Base-by-base conservation (phyloP, 2,329 filamentous ascomycete genomes). In the Trichoderma koningiopsis region DNA sequence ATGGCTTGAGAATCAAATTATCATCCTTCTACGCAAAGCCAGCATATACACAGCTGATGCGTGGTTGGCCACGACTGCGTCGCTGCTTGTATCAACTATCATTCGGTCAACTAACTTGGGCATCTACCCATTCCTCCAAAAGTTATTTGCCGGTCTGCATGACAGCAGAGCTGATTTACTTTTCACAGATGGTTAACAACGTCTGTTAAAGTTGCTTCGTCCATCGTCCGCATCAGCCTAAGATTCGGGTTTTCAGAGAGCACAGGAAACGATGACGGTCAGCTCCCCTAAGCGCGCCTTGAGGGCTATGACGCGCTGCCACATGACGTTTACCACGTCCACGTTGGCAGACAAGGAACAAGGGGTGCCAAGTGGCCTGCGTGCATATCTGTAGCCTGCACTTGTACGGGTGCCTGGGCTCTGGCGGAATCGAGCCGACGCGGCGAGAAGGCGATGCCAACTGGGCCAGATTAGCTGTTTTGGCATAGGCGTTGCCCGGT, bases 391-490 rank as follows among this genome's bases (percentile, higher is more conserved):
- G 65, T 61, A 68, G 49, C 57, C 65, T 68, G 57, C 56, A 68
- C 56, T 57, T 56, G 49, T 22, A 68, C 68, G 64, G 55, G 64
- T 70, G 68, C 68, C 68, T 68, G 56, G 68, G 57, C 61, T 68
- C 68, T 68, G 57, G 64, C 68, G 68, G 68, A 70, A 70, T 68
- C 68, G 68, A 70, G 60, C 68, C 68, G 68, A 70, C 43, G 68
- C 62, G 68, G 56, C 68, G 40, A 64, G 49, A 62, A 70, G 63
- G 56, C 62, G 40, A 52, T 64, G 58, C 68, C 57, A 70, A 62
- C 63, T 61, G 68, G 68, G 61, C 68, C 55, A 53, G 65, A 60
- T 68, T 60, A 56, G 65, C 65, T 64, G 60, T 27, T 52, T 52
- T 62, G 52, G 60, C 59, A 55, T 29, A 58, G 59, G 19, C 59